Percentiles rank a stretch among this genome's conserved stretches.
Conservation (phyloP, 805 yeast genomes). For the Ogataea naganishii region DNA sequence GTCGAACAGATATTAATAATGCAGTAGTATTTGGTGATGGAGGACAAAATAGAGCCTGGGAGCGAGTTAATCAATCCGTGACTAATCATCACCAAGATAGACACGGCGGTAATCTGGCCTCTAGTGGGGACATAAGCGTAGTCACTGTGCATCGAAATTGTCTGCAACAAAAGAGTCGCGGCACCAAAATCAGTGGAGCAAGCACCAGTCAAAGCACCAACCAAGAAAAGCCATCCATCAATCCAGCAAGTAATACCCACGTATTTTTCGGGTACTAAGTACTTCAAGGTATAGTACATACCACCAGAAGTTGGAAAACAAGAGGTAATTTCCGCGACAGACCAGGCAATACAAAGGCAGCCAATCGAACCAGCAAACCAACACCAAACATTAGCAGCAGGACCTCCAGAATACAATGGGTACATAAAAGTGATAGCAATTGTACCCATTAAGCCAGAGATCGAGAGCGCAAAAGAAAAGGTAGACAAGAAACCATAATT, state of each 20-base stretch:
- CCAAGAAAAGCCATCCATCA: slow-evolving; percentile 43
- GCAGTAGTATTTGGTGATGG: slow-evolving; percentile 43
- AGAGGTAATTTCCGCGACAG: slow-evolving; percentile 41
- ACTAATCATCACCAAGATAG: slow-evolving; percentile 38
- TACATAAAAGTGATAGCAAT: slow-evolving; percentile 44
- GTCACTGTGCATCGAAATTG: slow-evolving; percentile 30
- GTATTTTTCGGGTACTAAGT: slow-evolving; percentile 37
- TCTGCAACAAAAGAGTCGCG: slow-evolving; percentile 36
- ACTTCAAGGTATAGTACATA: slow-evolving; percentile 37
- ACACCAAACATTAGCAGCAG: slow-evolving; percentile 57
- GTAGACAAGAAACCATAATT: slow-evolving; percentile 52
- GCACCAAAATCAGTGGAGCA: slow-evolving; percentile 47
- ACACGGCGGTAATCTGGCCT: slow-evolving; percentile 39
- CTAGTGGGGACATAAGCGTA: slow-evolving; percentile 30
- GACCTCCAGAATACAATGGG: slow-evolving; percentile 46
- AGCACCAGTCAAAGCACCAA: slow-evolving; percentile 41
- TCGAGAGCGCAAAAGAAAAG: slow-evolving; percentile 55
- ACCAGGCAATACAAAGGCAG: slow-evolving; percentile 43
- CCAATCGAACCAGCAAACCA: slow-evolving; percentile 50
- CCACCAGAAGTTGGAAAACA: slow-evolving; percentile 49
- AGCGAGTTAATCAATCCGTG: slow-evolving; percentile 44
- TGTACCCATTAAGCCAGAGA: slow-evolving; percentile 59
- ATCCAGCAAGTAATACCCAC: slow-evolving; percentile 47
- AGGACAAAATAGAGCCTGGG: slow-evolving; percentile 40
- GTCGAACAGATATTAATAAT: slow-evolving; percentile 39